These are phyloP conservation scores for Phytophthora vignae DNA, from an alignment of 352 stramenopile species.

Conservation along the genomic window DNA sequence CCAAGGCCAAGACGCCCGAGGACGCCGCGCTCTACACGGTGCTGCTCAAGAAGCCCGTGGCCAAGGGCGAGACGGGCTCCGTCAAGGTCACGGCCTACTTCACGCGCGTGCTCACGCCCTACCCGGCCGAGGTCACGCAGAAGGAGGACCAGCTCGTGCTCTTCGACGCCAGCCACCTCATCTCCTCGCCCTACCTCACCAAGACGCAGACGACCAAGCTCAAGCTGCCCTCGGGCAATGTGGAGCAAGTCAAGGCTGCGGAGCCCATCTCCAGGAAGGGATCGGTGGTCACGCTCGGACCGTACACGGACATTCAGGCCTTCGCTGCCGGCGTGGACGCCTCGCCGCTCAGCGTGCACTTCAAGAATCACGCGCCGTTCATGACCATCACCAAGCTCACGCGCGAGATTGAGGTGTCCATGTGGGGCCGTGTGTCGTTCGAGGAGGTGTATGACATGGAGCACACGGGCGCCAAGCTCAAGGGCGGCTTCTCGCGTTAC, in stretches of 20 bases:
- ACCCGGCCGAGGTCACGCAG: conserved; percentile 81
- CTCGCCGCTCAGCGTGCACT: conserved; percentile 67
- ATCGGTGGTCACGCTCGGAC: conserved; percentile 80
- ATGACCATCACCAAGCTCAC: conserved; percentile 85
- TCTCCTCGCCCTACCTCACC: conserved; percentile 79
- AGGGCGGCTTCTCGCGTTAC: conserved; percentile 88
- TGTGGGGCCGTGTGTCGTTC: conserved; percentile 90
- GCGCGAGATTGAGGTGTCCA: conserved; percentile 91
- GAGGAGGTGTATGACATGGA: conserved; percentile 91
- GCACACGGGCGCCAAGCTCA: conserved; percentile 87
- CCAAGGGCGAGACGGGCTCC: conserved; percentile 52
- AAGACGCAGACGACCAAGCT: conserved; percentile 87
- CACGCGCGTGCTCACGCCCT: conserved; percentile 81
- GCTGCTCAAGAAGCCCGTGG: conserved; percentile 69
- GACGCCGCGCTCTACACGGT: conserved; percentile 74
- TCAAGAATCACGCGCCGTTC: conserved; percentile 90
- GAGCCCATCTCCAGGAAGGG: conserved; percentile 75
- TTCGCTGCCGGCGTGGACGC: conserved; percentile 41
- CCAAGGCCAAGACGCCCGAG: conserved; percentile 26
- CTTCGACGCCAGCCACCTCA: conserved; percentile 72
- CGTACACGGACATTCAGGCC: conserved; percentile 69
- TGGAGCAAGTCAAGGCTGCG: conserved; percentile 76
- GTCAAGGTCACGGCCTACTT: conserved; percentile 87
- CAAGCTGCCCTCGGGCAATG: conserved; percentile 77
- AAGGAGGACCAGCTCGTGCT: conserved; percentile 88